Evolutionary conservation across 371 early-diverging fungal genomes (phyloP).

Genomic region (Mucor saturninus): DNA sequence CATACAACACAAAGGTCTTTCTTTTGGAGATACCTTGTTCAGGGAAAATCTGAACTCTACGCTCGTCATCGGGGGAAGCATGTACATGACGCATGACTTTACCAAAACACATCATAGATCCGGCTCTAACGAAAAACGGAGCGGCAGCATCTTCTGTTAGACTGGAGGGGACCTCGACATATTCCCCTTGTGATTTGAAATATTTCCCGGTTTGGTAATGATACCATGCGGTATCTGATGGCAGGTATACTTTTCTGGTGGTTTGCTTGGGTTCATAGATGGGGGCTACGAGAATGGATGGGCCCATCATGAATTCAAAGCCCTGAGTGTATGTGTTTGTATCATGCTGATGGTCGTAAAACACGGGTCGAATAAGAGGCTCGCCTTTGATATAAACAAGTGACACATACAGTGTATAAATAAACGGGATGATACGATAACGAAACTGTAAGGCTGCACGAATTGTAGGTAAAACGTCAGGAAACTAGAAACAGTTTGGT

Average conservation of each 20-base stretch:
- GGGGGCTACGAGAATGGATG: conserved; percentile 56
- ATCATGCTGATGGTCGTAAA: conserved; percentile 61
- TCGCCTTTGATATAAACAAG: conserved; percentile 35
- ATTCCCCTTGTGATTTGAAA: conserved; percentile 23
- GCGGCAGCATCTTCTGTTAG: conserved; percentile 28
- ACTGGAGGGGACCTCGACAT: conserved; percentile 26
- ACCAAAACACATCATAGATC: conserved; percentile 37
- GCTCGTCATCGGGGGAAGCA: conserved; percentile 32
- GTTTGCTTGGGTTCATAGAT: conserved; percentile 38
- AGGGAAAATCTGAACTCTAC: conserved; percentile 46
- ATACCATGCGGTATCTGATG: conserved; percentile 42
- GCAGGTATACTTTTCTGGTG: conserved; percentile 43
- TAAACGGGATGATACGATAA: conserved; percentile 61
- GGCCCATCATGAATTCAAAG: conserved; percentile 65
- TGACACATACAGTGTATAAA: conserved; percentile 54
- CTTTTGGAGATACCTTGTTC: conserved; percentile 12
- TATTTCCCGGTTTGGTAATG: conserved; percentile 45
- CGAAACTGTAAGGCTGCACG: conserved; percentile 59
- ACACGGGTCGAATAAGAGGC: conserved; percentile 62
- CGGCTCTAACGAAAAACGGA: conserved; percentile 42
- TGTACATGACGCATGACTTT: conserved; percentile 40
- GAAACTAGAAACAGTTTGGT: conserved; percentile 29
- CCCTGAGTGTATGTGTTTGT: conserved; percentile 38
- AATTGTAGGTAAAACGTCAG: conserved; percentile 52
- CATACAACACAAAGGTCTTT: conserved; percentile 33